Conservation (phyloP, 1,284 basidiomycete genomes). For the Abortiporus biennis region DNA sequence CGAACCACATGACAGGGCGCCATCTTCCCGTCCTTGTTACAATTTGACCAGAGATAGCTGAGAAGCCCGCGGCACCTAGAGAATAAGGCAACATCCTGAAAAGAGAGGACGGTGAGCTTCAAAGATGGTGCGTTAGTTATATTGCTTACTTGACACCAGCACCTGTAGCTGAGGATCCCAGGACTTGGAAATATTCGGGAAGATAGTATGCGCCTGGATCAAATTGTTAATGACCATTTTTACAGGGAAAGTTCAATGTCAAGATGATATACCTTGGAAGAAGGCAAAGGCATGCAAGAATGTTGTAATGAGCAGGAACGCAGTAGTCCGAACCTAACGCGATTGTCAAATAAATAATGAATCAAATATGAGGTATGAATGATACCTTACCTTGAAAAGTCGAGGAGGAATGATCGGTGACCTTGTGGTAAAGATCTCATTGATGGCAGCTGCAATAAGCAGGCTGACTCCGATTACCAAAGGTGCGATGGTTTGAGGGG, state of each 20-base stretch:
- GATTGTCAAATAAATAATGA: no score
- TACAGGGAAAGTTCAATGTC: background rate
- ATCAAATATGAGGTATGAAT: background rate
- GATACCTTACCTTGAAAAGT: slow-evolving; percentile 60
- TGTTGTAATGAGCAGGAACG: slow-evolving; percentile 51
- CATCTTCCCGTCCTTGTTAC: slow-evolving; percentile 60
- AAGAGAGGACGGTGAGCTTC: background rate
- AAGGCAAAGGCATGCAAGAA: slow-evolving; percentile 69
- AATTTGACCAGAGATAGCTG: slow-evolving; percentile 53
- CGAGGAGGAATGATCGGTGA: slow-evolving; percentile 80
- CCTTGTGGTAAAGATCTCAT: slow-evolving; percentile 67
- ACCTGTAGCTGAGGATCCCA: slow-evolving; percentile 70
- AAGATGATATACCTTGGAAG: slow-evolving; percentile 37
- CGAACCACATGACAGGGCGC: slow-evolving; percentile 55
- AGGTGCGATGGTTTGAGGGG: slow-evolving; percentile 61
- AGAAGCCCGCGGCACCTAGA: slow-evolving; percentile 51
- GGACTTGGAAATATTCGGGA: slow-evolving; percentile 74
- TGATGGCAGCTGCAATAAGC: slow-evolving; percentile 50
- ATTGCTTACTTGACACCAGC: slow-evolving; percentile 60
- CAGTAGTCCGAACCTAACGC: slow-evolving; percentile 77
- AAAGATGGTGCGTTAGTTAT: background rate
- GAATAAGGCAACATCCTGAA: slow-evolving; percentile 72
- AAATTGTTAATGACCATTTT: slow-evolving; percentile 1
- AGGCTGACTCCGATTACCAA: slow-evolving; percentile 64
- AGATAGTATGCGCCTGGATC: slow-evolving; percentile 58